phyloP scores from a whole-genome alignment of 257 asterid species.

The Scutellaria baicalensis region DNA sequence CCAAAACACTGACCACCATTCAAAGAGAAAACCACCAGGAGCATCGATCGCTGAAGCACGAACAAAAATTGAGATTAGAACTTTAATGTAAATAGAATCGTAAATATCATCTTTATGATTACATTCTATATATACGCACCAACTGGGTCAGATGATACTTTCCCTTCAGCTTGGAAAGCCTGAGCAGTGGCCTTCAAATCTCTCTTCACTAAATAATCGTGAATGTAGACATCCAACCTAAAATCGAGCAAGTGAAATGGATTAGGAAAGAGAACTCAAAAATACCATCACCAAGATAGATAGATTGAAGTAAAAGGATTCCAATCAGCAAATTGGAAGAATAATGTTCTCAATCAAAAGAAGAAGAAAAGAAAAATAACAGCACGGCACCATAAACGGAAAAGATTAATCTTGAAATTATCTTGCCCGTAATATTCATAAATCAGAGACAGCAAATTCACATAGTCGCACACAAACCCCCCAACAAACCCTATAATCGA shows the following conservation, averaged over 20 bases:
- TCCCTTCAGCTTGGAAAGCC: slow-evolving; percentile 97
- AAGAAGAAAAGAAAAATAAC: not conserved
- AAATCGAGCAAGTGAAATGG: slow-evolving; percentile 6
- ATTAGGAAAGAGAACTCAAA: not conserved
- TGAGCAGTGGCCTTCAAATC: slow-evolving; percentile 94
- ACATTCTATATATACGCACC: slow-evolving; percentile 38
- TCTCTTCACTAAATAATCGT: slow-evolving; percentile 93
- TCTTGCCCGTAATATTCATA: slow-evolving; percentile 1
- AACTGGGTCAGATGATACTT: slow-evolving; percentile 97
- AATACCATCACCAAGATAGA: not conserved
- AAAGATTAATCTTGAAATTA: not conserved
- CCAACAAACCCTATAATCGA: not conserved
- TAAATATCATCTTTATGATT: not conserved
- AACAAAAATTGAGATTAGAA: not conserved
- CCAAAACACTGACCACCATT: slow-evolving; percentile 99
- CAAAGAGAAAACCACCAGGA: slow-evolving; percentile 98
- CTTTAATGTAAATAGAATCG: not conserved
- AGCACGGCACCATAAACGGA: not conserved
- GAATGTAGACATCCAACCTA: slow-evolving; percentile 96
- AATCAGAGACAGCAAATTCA: not conserved
- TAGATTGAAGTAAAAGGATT: not conserved
- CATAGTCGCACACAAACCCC: not conserved
- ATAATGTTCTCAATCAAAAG: not conserved
- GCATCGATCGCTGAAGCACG: slow-evolving; percentile 88
- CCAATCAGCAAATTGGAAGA: not conserved